Conservation (phyloP, 768 basidiomycete genomes). For the Saitozyma podzolica region DNA sequence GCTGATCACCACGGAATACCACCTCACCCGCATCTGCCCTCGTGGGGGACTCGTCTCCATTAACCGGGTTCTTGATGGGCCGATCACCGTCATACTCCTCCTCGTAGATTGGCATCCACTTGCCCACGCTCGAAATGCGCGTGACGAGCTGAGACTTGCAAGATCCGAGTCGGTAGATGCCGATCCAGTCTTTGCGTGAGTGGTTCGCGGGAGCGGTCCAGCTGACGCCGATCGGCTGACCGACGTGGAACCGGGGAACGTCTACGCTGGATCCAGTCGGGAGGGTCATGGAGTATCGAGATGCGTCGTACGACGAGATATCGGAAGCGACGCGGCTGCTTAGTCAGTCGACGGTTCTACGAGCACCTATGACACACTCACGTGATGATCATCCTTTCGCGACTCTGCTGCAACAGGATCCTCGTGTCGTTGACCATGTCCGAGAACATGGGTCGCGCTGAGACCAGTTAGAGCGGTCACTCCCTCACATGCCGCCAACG, state of each 20-base stretch:
- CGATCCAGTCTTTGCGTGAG: conserved; percentile 94
- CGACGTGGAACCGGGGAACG: conserved; percentile 73
- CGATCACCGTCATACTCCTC: conserved; percentile 92
- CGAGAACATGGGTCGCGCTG: conserved; percentile 82
- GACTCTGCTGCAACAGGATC: conserved; percentile 81
- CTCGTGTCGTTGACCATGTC: conserved; percentile 94
- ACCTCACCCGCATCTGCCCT: conserved; percentile 59
- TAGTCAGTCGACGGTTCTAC: conserved; percentile 1
- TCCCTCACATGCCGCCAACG: not conserved
- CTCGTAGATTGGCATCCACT: conserved; percentile 88
- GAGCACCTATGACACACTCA: conserved; percentile 54
- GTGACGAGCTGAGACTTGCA: conserved; percentile 83
- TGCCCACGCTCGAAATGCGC: conserved; percentile 76
- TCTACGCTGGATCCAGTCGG: conserved; percentile 53
- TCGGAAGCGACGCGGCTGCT: conserved; percentile 76
- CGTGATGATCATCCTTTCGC: conserved; percentile 90
- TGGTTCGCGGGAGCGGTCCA: conserved; percentile 87
- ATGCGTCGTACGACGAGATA: conserved; percentile 72
- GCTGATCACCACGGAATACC: conserved; percentile 71
- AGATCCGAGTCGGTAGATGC: conserved; percentile 73
- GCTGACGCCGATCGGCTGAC: conserved; percentile 79
- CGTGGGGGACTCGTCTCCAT: conserved; percentile 13
- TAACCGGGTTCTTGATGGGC: conserved; percentile 52
- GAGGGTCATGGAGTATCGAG: conserved; percentile 72
- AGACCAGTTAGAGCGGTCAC: conserved; percentile 18